Evolutionary conservation across 345 rosid species (phyloP).

Genomic region (Camelina sativa): DNA sequence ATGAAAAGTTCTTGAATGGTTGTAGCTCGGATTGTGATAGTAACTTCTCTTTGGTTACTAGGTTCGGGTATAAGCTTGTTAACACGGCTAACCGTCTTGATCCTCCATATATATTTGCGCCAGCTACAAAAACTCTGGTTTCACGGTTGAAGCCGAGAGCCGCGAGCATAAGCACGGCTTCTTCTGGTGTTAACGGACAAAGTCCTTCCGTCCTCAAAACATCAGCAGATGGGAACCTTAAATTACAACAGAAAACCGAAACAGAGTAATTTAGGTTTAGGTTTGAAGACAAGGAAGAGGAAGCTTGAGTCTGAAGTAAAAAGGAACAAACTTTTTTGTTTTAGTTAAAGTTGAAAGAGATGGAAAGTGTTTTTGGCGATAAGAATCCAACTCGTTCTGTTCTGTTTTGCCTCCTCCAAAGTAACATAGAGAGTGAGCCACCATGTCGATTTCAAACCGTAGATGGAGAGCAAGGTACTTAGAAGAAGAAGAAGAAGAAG

Average conservation of each 20-base stretch:
- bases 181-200: slow-evolving; percentile 95
- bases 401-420: slow-evolving; percentile 91
- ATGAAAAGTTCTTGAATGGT: slow-evolving; percentile 84
- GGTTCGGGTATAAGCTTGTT: slow-evolving; percentile 79
- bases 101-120: slow-evolving; percentile 89
- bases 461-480: slow-evolving; percentile 82
- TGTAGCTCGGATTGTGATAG: slow-evolving; percentile 72
- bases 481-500: slow-evolving; percentile 45
- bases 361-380: slow-evolving; percentile 86
- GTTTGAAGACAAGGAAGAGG: neutral
- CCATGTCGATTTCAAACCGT: slow-evolving; percentile 98
- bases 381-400: slow-evolving; percentile 72
- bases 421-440: slow-evolving; percentile 94
- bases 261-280: neutral
- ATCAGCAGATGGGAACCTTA: slow-evolving; percentile 78
- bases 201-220: slow-evolving; percentile 80
- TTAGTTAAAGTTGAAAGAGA: slow-evolving; percentile 65
- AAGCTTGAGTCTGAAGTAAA: neutral
- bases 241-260: neutral
- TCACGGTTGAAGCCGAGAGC: slow-evolving; percentile 88
- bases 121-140: slow-evolving; percentile 82
- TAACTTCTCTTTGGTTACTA: slow-evolving; percentile 86
- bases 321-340: slow-evolving; percentile 56
- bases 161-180: slow-evolving; percentile 88
- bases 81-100: slow-evolving; percentile 60